phyloP scores from a whole-genome alignment of 345 rosid species.

The Arabidopsis suecica region DNA sequence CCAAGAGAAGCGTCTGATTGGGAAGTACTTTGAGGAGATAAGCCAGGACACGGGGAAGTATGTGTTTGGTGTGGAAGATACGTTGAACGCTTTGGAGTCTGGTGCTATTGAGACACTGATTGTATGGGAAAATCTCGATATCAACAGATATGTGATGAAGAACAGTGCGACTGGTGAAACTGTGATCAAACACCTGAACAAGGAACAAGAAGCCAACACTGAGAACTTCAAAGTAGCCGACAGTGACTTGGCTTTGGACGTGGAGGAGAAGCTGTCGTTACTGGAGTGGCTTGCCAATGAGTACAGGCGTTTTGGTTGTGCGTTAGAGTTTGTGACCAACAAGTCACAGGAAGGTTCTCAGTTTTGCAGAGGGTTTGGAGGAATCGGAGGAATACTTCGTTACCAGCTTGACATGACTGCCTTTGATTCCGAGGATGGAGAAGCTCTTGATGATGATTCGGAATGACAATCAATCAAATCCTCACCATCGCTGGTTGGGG shows the following conservation, averaged over 20 bases:
- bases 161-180: not conserved
- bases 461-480: constrained; percentile 13
- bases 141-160: not conserved
- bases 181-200: not conserved
- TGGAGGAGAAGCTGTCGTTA: not conserved
- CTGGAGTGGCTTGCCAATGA: not conserved
- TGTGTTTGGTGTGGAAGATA: constrained; percentile 3
- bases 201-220: not conserved
- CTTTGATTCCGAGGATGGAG: not conserved
- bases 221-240: not conserved
- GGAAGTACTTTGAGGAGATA: not conserved
- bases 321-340: not conserved
- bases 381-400: constrained; percentile 5
- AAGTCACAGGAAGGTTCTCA: constrained; percentile 1
- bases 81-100: not conserved
- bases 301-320: constrained; percentile 1
- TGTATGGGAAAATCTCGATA: constrained; percentile 2
- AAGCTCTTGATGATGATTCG: not conserved
- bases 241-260: not conserved
- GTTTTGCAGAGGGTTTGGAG: constrained; percentile 9
- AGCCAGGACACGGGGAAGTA: not conserved
- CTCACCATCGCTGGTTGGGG: constrained; percentile 4
- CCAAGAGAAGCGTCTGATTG: not conserved
- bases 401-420: constrained; percentile 14
- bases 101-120: not conserved